Percentiles rank a stretch among this genome's conserved stretches.
Conservation (phyloP, 2,329 filamentous ascomycete species). For the Fusarium caatingaense region DNA sequence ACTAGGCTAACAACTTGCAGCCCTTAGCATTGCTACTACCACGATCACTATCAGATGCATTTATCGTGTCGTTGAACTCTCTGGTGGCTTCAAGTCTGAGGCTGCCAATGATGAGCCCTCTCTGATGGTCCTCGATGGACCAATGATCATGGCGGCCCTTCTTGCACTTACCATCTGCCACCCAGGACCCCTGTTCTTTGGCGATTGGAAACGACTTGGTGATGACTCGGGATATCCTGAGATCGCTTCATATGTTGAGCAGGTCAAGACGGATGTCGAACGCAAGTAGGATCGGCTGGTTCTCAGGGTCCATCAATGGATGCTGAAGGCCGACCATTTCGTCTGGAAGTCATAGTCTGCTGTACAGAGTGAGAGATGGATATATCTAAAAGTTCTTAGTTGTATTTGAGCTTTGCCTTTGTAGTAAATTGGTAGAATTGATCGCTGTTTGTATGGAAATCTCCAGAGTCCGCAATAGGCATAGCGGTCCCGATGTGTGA, state of each 20-base stretch:
- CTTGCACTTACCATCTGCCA: slow-evolving; percentile 26
- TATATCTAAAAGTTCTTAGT: no score
- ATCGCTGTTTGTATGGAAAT: neutral
- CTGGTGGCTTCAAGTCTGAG: slow-evolving; percentile 29
- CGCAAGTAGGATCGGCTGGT: neutral
- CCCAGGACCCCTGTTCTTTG: slow-evolving; percentile 10
- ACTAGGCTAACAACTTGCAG: neutral
- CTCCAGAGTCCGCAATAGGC: neutral
- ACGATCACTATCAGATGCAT: slow-evolving; percentile 27
- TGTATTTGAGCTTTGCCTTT: no score
- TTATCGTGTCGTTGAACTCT: slow-evolving; percentile 34
- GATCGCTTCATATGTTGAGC: neutral
- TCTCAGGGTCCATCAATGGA: neutral
- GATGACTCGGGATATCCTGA: neutral
- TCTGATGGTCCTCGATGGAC: slow-evolving; percentile 37
- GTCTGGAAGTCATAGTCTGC: no score
- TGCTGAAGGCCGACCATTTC: neutral
- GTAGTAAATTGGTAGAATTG: neutral
- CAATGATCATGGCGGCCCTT: slow-evolving; percentile 34
- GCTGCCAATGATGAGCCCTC: slow-evolving; percentile 33
- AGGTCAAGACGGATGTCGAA: neutral
- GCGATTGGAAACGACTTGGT: neutral
- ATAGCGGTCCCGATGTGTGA: neutral
- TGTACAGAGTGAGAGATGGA: neutral
- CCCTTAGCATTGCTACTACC: neutral